Evolutionary conservation across 768 basidiomycete species (phyloP).

Genomic region (Suillus tomentosus): DNA sequence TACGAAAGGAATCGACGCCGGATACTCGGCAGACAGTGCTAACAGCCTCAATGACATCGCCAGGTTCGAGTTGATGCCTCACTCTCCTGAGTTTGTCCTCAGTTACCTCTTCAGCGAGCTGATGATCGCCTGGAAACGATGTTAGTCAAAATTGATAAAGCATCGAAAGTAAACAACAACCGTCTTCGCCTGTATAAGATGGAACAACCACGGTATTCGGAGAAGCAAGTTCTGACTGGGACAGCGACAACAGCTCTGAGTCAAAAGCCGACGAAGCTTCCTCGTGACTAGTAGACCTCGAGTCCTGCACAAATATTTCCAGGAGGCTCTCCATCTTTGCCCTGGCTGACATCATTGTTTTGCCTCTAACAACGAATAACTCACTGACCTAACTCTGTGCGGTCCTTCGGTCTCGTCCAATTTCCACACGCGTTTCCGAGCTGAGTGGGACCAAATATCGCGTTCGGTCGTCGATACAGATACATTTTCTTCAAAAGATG

Average conservation of each 20-base stretch:
- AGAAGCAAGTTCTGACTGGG: slow-evolving; percentile 5
- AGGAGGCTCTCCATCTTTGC: slow-evolving; percentile 75
- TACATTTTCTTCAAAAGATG: slow-evolving; percentile 61
- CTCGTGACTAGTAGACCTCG: neutral
- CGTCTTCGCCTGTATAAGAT: neutral
- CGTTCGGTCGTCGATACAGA: slow-evolving; percentile 69
- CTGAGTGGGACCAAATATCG: slow-evolving; percentile 75
- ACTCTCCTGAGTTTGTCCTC: slow-evolving; percentile 90
- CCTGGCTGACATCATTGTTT: slow-evolving; percentile 37
- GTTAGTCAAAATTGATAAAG: slow-evolving; percentile 1
- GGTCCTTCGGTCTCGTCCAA: slow-evolving; percentile 94
- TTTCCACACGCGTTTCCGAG: slow-evolving; percentile 59
- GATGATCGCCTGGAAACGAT: slow-evolving; percentile 42
- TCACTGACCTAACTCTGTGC: slow-evolving; percentile 71
- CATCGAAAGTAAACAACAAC: neutral
- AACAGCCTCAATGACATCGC: slow-evolving; percentile 87
- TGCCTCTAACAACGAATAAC: neutral
- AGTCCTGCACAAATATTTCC: slow-evolving; percentile 30
- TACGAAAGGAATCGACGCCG: slow-evolving; percentile 92
- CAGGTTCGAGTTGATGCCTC: slow-evolving; percentile 83
- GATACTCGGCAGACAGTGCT: slow-evolving; percentile 85
- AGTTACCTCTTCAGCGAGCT: slow-evolving; percentile 73
- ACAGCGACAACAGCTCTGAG: neutral
- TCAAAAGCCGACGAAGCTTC: neutral
- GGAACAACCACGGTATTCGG: neutral